These are phyloP conservation scores for Magnusiomyces suaveolens DNA, from an alignment of 1,139 yeast species.

Conservation along the genomic window DNA sequence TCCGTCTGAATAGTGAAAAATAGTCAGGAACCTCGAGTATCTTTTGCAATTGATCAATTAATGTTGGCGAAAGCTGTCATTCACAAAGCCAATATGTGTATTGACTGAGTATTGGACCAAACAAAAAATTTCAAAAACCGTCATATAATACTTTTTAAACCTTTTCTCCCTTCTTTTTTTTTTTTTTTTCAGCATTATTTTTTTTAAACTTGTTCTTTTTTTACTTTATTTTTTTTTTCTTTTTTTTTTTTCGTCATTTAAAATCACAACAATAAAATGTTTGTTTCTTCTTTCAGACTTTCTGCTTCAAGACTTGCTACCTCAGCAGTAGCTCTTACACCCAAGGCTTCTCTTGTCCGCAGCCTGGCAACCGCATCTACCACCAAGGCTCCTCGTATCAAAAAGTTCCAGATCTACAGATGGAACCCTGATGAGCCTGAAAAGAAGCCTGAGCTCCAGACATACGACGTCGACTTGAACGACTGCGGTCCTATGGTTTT, in stretches of 20 bases:
- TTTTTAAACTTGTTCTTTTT: neutral
- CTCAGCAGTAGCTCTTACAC: neutral
- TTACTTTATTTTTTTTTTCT: neutral
- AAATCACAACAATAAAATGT: slow-evolving; percentile 6
- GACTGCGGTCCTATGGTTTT: slow-evolving; percentile 96
- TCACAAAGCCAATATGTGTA: neutral
- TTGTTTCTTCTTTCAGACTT: slow-evolving; percentile 7
- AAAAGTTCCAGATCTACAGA: slow-evolving; percentile 87
- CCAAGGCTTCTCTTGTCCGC: slow-evolving; percentile 10
- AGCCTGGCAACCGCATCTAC: slow-evolving; percentile 20
- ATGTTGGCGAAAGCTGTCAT: no score
- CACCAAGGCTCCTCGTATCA: slow-evolving; percentile 43
- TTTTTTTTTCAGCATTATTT: neutral
- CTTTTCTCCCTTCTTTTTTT: neutral
- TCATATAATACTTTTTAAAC: neutral
- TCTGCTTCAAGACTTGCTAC: neutral
- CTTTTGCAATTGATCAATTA: no score
- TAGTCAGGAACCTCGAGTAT: no score
- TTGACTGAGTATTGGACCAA: neutral
- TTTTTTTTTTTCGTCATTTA: neutral
- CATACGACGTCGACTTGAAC: slow-evolving; percentile 76
- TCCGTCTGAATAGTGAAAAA: no score
- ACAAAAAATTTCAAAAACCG: neutral
- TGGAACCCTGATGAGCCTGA: slow-evolving; percentile 98
- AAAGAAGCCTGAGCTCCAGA: slow-evolving; percentile 78